Evolutionary conservation across 345 rosid genomes (phyloP).

Genomic region (Rhodamnia argentea): DNA sequence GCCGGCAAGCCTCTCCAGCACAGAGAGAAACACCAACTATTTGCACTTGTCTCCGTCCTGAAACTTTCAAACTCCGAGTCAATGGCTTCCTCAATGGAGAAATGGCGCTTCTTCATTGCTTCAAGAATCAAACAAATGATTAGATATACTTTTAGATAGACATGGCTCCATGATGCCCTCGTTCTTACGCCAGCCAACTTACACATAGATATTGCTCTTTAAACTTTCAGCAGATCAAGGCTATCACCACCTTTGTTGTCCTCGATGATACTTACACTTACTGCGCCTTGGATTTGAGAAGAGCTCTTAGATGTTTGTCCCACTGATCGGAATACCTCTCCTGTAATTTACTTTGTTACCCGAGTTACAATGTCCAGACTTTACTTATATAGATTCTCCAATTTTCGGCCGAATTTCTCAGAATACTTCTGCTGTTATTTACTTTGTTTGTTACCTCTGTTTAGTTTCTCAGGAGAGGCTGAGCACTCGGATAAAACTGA

Average conservation of each 20-base stretch:
- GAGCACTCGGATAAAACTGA: background rate
- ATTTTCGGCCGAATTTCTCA: background rate
- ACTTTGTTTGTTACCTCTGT: background rate
- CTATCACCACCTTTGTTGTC: background rate
- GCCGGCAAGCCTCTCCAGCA: too few species aligned
- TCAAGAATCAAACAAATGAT: background rate
- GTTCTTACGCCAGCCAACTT: background rate
- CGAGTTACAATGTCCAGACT: background rate
- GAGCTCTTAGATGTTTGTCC: too few species aligned
- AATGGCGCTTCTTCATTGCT: background rate
- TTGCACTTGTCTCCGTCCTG: slow-evolving; percentile 11
- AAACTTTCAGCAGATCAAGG: background rate
- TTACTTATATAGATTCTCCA: background rate
- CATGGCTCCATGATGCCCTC: background rate
- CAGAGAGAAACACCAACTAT: background rate
- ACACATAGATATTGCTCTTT: background rate
- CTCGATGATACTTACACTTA: too few species aligned
- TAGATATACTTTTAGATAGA: background rate
- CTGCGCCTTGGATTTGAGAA: too few species aligned
- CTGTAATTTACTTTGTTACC: too few species aligned
- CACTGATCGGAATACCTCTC: too few species aligned
- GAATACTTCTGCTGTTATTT: too few species aligned
- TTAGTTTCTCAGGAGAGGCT: background rate
- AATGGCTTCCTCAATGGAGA: too few species aligned
- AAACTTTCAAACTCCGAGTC: background rate